Base-by-base conservation (phyloP, 345 rosid species). In the Aquilaria yunnanensis region DNA sequence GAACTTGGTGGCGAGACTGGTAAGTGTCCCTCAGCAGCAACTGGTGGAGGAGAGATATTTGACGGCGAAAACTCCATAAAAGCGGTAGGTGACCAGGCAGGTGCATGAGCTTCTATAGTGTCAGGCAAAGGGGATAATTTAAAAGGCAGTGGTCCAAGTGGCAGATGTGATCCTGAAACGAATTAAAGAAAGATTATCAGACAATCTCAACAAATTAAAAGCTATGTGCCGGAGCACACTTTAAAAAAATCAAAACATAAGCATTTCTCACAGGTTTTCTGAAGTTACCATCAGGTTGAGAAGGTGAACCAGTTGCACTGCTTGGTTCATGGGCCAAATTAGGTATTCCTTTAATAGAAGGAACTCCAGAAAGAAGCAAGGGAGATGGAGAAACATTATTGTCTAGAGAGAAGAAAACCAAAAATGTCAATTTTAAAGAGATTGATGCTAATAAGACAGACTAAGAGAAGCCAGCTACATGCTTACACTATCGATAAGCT, bases 71-170 rank as follows among this genome's bases (percentile, higher is more conserved):
- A 59, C 72, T 74, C 67, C 31, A 61, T 50, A 33, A 79, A 70
- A 65, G 60, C 62, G 46, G 51, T 62, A 9, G 83, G 89, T 55
- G 64, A 70, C 69, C 43, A 47, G 52, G 71, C 64, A 59, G 85
- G 87, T 54, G 55, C 75, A 48, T 57, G 63, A 61, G 80, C 89
- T 66, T 63, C 14, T 8, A 69, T 54, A 51, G 60, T 59, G 32
- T 52, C 74, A 50, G 85, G 77, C 41, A 81, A 77, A 47, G 81
- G 63, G 55, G 77, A 72, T 61, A 57, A 56, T 37, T 69, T 46
- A 31, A 79, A 82, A 14, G 83, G 75, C 56, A 67, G 72, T 45
- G 75, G 59, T 67, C 32, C 68, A 29, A 43, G 32, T 63, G 69
- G 71, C 7, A 72, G 43, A 73, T 46, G 60, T 41, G 72, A 69